Evolutionary conservation across 192 early-diverging fungal species (phyloP).

Genomic region (Coemansia sp.): DNA sequence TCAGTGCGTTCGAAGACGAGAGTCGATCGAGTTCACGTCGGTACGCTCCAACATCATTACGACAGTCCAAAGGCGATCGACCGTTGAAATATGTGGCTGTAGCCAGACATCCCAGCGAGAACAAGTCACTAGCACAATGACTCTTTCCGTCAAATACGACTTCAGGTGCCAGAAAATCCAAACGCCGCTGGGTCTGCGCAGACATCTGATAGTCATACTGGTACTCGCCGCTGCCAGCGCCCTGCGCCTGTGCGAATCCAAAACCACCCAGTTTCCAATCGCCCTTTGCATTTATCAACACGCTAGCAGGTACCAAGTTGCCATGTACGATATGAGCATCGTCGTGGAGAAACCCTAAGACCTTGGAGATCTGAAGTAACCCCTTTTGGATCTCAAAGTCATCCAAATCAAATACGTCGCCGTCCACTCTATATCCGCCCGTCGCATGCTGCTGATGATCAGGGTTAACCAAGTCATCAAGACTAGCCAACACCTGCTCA

Average conservation of each 20-base stretch:
- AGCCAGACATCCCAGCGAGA: slow-evolving; percentile 78
- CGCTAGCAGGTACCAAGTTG: slow-evolving; percentile 70
- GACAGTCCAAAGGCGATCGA: slow-evolving; percentile 62
- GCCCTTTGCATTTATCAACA: slow-evolving; percentile 78
- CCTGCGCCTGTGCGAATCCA: slow-evolving; percentile 56
- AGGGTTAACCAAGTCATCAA: slow-evolving; percentile 64
- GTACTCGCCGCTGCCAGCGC: slow-evolving; percentile 36
- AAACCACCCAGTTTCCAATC: slow-evolving; percentile 85
- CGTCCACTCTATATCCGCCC: slow-evolving; percentile 24
- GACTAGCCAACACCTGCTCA: slow-evolving; percentile 67
- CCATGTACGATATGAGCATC: slow-evolving; percentile 77
- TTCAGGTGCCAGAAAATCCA: slow-evolving; percentile 74
- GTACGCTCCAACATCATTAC: slow-evolving; percentile 69
- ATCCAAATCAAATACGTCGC: slow-evolving; percentile 70
- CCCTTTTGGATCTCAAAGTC: slow-evolving; percentile 85
- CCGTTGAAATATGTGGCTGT: slow-evolving; percentile 72
- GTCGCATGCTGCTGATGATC: slow-evolving; percentile 33
- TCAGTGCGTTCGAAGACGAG: slow-evolving; percentile 20
- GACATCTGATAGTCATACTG: slow-evolving; percentile 66
- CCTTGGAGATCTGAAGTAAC: slow-evolving; percentile 70
- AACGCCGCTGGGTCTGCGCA: slow-evolving; percentile 59
- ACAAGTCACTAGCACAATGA: slow-evolving; percentile 68
- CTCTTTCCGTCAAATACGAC: slow-evolving; percentile 63
- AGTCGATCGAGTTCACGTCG: slow-evolving; percentile 59
- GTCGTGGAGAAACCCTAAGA: slow-evolving; percentile 74